Evolutionary conservation across 2,329 filamentous ascomycete species (phyloP).

Genomic region (Fusarium praegraminearum): DNA sequence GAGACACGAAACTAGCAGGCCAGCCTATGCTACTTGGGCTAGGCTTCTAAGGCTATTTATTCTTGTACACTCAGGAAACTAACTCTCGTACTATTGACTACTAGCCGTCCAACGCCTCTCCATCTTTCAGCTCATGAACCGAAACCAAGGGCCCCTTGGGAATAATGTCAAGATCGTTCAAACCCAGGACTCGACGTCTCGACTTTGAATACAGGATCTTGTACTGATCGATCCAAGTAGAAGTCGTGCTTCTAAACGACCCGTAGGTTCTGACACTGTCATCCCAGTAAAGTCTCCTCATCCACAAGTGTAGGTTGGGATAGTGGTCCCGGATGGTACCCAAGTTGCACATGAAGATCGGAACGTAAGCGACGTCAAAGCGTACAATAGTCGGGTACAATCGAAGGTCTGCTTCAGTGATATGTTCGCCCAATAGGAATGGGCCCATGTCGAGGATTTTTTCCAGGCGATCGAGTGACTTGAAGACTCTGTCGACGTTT

Average conservation of each 20-base stretch:
- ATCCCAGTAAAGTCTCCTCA: constrained; percentile 79
- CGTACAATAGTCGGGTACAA: constrained; percentile 74
- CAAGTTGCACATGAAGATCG: constrained; percentile 74
- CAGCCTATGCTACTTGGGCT: too few species aligned
- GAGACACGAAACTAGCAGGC: too few species aligned
- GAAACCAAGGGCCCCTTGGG: constrained; percentile 44
- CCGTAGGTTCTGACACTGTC: constrained; percentile 54
- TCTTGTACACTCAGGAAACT: too few species aligned
- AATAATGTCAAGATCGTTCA: constrained; percentile 47
- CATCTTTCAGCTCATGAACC: constrained; percentile 25
- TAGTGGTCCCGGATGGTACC: constrained; percentile 73
- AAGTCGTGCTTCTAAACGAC: constrained; percentile 76
- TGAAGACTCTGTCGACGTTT: constrained; percentile 70
- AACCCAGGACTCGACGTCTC: constrained; percentile 44
- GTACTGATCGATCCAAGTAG: constrained; percentile 62
- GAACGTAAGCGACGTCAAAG: constrained; percentile 77
- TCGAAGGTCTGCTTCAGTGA: constrained; percentile 78
- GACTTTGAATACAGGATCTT: constrained; percentile 47
- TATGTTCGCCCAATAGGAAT: constrained; percentile 71
- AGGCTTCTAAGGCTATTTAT: too few species aligned
- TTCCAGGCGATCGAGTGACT: constrained; percentile 73
- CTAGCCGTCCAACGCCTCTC: background rate
- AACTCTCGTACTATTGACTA: too few species aligned
- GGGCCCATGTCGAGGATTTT: constrained; percentile 62
- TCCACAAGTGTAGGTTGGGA: constrained; percentile 75